Percentiles rank a stretch among this genome's conserved stretches.
These are phyloP conservation scores for Sorghum bicolor DNA, from an alignment of 176 grass and related monocot genomes.

Conservation along the genomic window Sorghum_bicolor_NCBIv3 NC_012870.2:4526001-4526500, in stretches of 20 bases:
- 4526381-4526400: slow-evolving; percentile 51
- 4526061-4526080: neutral
- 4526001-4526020: slow-evolving; percentile 92
- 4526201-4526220: neutral
- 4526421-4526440: neutral
- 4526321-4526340: slow-evolving; percentile 81
- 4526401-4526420: slow-evolving; percentile 27
- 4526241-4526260: slow-evolving; percentile 46
- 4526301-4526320: slow-evolving; percentile 66
- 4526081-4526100: neutral
- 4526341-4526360: slow-evolving; percentile 78
- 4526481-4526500: neutral
- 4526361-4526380: slow-evolving; percentile 62
- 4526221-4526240: slow-evolving; percentile 4
- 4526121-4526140: neutral
- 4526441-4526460: neutral
- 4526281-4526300: slow-evolving; percentile 77
- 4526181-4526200: neutral
- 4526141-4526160: neutral
- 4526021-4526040: slow-evolving; percentile 89
- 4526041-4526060: slow-evolving; percentile 50
- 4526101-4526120: neutral
- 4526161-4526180: neutral
- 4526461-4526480: neutral
- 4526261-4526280: slow-evolving; percentile 82